These are phyloP conservation scores for Microdochium bolleyi DNA, from an alignment of 2,329 filamentous ascomycete genomes.

Conservation along the genomic window DNA sequence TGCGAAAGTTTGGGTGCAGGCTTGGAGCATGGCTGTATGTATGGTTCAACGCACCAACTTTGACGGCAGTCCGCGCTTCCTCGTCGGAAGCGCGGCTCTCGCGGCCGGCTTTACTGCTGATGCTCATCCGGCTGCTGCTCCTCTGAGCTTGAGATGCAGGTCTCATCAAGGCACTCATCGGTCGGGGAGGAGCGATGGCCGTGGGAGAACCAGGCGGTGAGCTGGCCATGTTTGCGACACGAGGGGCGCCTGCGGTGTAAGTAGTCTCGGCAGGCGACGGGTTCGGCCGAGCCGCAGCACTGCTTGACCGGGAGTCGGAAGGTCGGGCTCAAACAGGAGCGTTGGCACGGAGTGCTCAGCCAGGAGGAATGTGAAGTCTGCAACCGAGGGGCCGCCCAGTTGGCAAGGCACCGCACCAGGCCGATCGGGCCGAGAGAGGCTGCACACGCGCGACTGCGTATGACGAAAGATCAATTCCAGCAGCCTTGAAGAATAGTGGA, in stretches of 20 bases:
- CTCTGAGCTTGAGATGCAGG: slow-evolving; percentile 44
- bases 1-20: neutral
- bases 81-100: slow-evolving; percentile 84
- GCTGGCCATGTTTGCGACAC: slow-evolving; percentile 45
- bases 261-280: neutral
- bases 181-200: slow-evolving; percentile 51
- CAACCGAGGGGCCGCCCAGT: neutral
- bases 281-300: neutral
- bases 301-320: neutral
- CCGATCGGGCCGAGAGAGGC: neutral
- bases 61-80: slow-evolving; percentile 83
- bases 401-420: neutral
- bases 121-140: slow-evolving; percentile 81
- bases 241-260: neutral
- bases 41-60: slow-evolving; percentile 74
- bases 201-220: slow-evolving; percentile 63
- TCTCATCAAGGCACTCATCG: slow-evolving; percentile 74
- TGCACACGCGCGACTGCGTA: neutral
- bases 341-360: neutral
- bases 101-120: slow-evolving; percentile 65
- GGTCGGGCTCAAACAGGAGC: neutral
- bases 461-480: neutral
- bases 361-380: neutral
- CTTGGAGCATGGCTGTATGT: too few species aligned
- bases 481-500: too few species aligned